Evolutionary conservation across 2,329 filamentous ascomycete genomes (phyloP), one percentile per base, ranked within the genome.

Genomic region (Curvularia spicifera): DNA sequence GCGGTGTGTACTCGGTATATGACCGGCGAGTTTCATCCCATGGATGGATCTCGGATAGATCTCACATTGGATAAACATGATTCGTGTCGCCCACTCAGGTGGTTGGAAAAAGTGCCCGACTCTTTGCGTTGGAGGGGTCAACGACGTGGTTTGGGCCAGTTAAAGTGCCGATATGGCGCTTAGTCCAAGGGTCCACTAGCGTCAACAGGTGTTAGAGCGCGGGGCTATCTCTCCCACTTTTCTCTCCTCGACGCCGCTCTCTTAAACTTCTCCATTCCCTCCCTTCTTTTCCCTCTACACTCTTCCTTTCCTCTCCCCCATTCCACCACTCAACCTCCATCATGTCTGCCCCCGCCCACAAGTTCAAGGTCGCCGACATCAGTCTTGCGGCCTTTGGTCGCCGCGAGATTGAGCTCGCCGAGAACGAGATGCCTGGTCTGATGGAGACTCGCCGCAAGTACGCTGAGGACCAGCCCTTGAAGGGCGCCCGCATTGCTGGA

Each of bases 311-410:
- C 47, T 51, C 49, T 48, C 50, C 46, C 43, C 51, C 54, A 59
- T 52, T 56, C 10, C 44, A 57, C 50, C 48, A 51, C 51, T 63
- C 29, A 56, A 52, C 31, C 74, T 66, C 67, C 77, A 84, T 66
- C 64, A 87, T 87, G 85, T 79, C 75, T 86, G 91, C 91, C 76
- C 93, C 93, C 83, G 93, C 93, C 78, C 83, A 89, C 82, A 94
- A 91, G 83, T 96, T 92, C 90, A 97, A 97, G 91, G 94, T 99
- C 84, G 93, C 94, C 78, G 95, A 98, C 87, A 91, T 98, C 80
- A 84, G 90, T 79, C 89, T 98, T 79, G 94, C 95, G 78, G 95
- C 95, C 82, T 98, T 99, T 79, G 95, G 95, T 82, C 93, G 95
- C 84, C 93, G 94, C 83, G 95, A 99, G 89, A 97, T 99, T 77